These are phyloP conservation scores for Pisolithus sp. DNA, from an alignment of 768 basidiomycete genomes.

Conservation along the genomic window DNA sequence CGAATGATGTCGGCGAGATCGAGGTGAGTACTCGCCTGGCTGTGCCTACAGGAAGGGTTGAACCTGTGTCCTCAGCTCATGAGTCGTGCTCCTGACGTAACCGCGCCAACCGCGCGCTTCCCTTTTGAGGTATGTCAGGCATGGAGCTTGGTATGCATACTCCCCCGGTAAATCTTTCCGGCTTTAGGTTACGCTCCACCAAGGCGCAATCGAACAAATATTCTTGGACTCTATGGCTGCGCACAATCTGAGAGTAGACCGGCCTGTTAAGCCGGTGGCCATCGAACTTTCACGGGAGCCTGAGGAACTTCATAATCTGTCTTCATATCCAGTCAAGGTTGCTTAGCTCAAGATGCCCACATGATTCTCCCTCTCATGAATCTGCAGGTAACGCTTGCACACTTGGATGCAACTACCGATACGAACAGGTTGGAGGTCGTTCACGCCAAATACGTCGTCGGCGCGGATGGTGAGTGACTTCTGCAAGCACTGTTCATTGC, in stretches of 20 bases:
- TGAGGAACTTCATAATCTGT: slow-evolving; percentile 27
- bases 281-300: slow-evolving; percentile 32
- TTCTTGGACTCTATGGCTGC: slow-evolving; percentile 35
- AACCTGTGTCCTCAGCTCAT: slow-evolving; percentile 40
- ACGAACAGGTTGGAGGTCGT: slow-evolving; percentile 27
- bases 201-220: slow-evolving; percentile 37
- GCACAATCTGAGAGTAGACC: slow-evolving; percentile 30
- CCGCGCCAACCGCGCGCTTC: slow-evolving; percentile 56
- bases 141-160: not conserved
- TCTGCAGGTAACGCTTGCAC: slow-evolving; percentile 19
- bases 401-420: slow-evolving; percentile 19
- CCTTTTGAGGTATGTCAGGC: slow-evolving; percentile 55
- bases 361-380: not conserved
- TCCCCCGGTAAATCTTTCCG: not conserved
- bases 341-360: not conserved
- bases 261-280: slow-evolving; percentile 26
- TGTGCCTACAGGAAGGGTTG: not conserved
- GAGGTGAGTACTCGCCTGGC: slow-evolving; percentile 34
- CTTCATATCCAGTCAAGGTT: slow-evolving; percentile 29
- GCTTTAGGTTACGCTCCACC: slow-evolving; percentile 30
- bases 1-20: slow-evolving; percentile 52
- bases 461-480: slow-evolving; percentile 26
- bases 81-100: slow-evolving; percentile 56
- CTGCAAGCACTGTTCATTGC: not conserved
- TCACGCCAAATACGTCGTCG: slow-evolving; percentile 30